phyloP scores from a whole-genome alignment of 495 filamentous ascomycete genomes.

The Aspergillus leporis region DNA sequence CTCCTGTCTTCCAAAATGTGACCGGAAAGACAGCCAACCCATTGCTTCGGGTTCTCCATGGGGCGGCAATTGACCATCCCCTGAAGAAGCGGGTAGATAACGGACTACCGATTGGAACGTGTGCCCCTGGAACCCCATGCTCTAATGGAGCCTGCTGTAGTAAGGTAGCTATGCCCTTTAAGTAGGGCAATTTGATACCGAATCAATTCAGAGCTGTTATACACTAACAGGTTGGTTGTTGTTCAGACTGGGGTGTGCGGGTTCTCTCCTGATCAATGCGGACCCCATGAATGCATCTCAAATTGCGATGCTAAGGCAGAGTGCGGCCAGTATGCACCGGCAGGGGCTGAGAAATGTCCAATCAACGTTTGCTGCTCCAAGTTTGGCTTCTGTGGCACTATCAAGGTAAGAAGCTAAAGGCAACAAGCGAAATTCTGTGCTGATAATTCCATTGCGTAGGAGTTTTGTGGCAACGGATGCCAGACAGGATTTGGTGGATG shows the following conservation, averaged over 20 bases:
- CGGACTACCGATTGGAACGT: background rate
- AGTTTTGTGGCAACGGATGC: constrained; percentile 7
- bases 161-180: background rate
- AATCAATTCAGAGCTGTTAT: background rate
- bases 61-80: background rate
- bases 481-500: constrained; percentile 10
- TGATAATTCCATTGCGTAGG: constrained; percentile 2
- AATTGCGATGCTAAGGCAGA: constrained; percentile 13
- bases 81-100: constrained; percentile 1
- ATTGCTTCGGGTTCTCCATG: background rate
- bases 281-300: constrained; percentile 1
- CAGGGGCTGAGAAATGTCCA: constrained; percentile 6
- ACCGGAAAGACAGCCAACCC: constrained; percentile 2
- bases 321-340: constrained; percentile 6
- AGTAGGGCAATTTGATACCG: background rate
- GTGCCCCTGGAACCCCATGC: constrained; percentile 1
- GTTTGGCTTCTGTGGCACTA: constrained; percentile 14
- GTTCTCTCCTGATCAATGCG: background rate
- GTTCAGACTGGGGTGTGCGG: constrained; percentile 4
- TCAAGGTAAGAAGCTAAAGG: background rate
- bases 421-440: background rate
- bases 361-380: constrained; percentile 12
- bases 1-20: constrained; percentile 4
- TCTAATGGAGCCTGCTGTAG: constrained; percentile 5
- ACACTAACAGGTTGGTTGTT: background rate